Evolutionary conservation across 1,139 yeast species (phyloP), one percentile per base, ranked within the genome.

Genomic region (Lodderomyces metapsilosis): DNA sequence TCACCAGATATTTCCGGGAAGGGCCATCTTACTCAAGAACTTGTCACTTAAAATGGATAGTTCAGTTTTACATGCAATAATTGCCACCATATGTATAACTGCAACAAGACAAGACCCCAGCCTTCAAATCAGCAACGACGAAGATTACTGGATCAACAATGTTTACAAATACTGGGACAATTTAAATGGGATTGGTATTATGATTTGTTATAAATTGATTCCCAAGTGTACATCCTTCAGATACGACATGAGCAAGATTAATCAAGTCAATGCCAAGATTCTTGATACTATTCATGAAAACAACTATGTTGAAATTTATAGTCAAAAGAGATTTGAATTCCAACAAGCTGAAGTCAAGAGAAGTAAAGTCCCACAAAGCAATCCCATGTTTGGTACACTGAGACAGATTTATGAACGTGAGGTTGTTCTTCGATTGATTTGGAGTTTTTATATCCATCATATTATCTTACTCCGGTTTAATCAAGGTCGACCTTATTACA

Each of bases 61-160:
- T 1, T 63, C 80, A 0, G 53, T 76, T 8, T 48, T 76, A 17
- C 78, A 73, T 49, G 69, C 77, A 3, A 68, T 80, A 54, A 69
- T 76, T 47, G 63, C 78, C 4, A 64, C 63, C 10, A 62, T 71
- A 15, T 64, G 78, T 39, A 49, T 57, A 20, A 47, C 52, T 37
- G 56, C 51, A 30, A 46, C 65, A 18, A 53, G 62, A 11, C 30
- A 37, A 23, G 47, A 44, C n/a, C 40, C 43, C 3, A 22, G 24
- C 4, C 30, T 42, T 20, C 38, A 36, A 13, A 47, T 54, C 28
- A 48, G 62, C 34, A 52, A 56, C 22, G 66, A 53, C 37, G 65
- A 74, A 35, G 53, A 57, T 5, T 62, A 60, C 46, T 77, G 82
- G 81, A 52, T 68, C 22, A 56, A 54, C 25, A 52, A 66, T 4